Evolutionary conservation across 1,139 yeast genomes (phyloP).

Genomic region (Pneumocystis sp.): DNA sequence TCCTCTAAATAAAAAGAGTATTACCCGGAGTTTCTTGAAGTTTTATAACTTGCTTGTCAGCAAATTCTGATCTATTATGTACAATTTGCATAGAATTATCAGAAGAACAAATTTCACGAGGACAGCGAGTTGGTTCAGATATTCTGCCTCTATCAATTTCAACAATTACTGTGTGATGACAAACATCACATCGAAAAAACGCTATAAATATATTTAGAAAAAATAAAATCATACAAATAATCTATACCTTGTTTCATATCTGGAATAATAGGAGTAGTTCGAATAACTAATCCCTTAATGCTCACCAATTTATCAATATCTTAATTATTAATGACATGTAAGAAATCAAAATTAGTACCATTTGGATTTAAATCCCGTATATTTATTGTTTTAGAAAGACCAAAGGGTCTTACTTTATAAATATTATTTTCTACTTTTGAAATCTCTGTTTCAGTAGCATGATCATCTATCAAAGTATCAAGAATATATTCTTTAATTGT

Average conservation of each 20-base stretch:
- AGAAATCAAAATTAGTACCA: slow-evolving; percentile 1
- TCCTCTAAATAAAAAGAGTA: not conserved
- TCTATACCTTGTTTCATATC: slow-evolving; percentile 52
- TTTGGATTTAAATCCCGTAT: slow-evolving; percentile 92
- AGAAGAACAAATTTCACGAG: slow-evolving; percentile 74
- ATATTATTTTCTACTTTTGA: slow-evolving; percentile 38
- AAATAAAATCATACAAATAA: not conserved
- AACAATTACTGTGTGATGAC: slow-evolving; percentile 83
- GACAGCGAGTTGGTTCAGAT: slow-evolving; percentile 85
- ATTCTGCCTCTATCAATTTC: slow-evolving; percentile 91
- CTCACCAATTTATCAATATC: slow-evolving; percentile 89
- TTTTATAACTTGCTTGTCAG: slow-evolving; percentile 86
- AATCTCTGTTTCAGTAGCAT: slow-evolving; percentile 20
- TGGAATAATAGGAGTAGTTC: slow-evolving; percentile 86
- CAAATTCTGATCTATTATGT: slow-evolving; percentile 83
- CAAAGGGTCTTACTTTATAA: slow-evolving; percentile 76
- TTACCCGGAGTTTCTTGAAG: slow-evolving; percentile 66
- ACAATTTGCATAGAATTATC: slow-evolving; percentile 76
- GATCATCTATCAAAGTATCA: slow-evolving; percentile 47
- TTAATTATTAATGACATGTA: not conserved
- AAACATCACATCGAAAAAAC: slow-evolving; percentile 85
- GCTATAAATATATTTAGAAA: slow-evolving; percentile 35
- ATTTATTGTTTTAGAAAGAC: slow-evolving; percentile 34
- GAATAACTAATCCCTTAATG: slow-evolving; percentile 76
- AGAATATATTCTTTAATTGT: slow-evolving; percentile 83